Evolutionary conservation across 78 protist genomes (phyloP), one percentile per base, ranked within the genome.

Genomic region (Monocercomonoides exilis): DNA sequence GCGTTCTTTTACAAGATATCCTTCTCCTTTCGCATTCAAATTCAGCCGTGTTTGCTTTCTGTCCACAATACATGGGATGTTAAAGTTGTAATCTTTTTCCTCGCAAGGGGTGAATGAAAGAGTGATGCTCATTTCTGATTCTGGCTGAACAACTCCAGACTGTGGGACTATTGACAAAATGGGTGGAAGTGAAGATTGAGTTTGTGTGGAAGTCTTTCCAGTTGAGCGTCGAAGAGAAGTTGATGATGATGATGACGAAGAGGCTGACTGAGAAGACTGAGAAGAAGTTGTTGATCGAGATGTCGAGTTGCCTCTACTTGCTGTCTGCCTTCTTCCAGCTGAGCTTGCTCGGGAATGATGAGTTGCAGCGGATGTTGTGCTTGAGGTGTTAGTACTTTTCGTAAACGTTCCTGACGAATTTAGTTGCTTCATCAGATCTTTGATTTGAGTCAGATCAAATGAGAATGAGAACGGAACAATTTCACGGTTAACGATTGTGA

Each of bases 11-110:
- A 88, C 82, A 29, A 77, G 43, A 91, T 85, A 92, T 2, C 94
- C 96, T 33, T 92, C 93, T 33, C 94, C 94, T 92, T 93, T 93
- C 85, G 92, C 86, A 88, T 93, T 92, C 87, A 91, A 34, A 34
- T 88, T 84, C 44, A 94, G 41, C 38, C 77, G 86, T 42, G 90
- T 80, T 41, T 91, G 54, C 87, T 90, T 92, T 6, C 77, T 44
- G 81, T 45, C 34, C 41, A 94, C 90, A 2, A 0, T 0, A 85
- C 89, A 85, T 36, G 38, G 70, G 54, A 92, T 2, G 80, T 90
- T 91, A 87, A 38, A 80, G 86, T 92, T 92, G 90, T 46, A 92
- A 35, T 0, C 1, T 85, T 84, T 77, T 88, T 92, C 96, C 44
- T 5, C 44, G 6, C 4, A 1, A 41, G 96, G 94, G 79, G 41